These are phyloP conservation scores for Solanum medicagineum DNA, from an alignment of 257 asterid species.

Conservation along the genomic window DNA sequence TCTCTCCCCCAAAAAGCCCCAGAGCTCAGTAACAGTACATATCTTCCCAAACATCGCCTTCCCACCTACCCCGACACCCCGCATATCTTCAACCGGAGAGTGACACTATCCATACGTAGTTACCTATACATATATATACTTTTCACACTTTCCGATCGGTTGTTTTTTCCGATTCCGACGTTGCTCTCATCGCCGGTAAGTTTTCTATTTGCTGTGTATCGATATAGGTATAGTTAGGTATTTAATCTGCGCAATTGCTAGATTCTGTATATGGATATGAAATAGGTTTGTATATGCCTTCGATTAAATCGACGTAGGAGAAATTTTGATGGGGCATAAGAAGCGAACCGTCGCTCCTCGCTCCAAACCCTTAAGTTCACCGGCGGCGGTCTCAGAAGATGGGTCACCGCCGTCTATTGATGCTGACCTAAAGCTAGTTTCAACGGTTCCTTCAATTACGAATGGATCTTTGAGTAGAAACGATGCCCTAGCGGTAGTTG, in stretches of 20 bases:
- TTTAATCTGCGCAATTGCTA: neutral
- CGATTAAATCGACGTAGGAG: constrained; percentile 4
- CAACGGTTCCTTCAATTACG: neutral
- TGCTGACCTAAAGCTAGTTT: neutral
- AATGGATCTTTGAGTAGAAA: neutral
- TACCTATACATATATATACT: neutral
- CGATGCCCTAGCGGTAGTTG: neutral
- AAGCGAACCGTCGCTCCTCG: constrained; percentile 29
- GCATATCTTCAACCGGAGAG: neutral
- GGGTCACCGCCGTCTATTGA: neutral
- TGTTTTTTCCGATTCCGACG: neutral
- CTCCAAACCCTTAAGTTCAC: constrained; percentile 22
- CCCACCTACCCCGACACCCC: neutral
- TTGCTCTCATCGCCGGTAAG: neutral
- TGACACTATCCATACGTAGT: neutral
- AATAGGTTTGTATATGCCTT: constrained; percentile 8
- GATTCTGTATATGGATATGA: neutral
- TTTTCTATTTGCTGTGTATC: neutral
- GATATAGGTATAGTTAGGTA: neutral
- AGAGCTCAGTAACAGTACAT: neutral
- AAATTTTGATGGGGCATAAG: constrained; percentile 27
- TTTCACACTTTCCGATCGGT: neutral
- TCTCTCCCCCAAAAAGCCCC: neutral
- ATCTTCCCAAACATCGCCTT: neutral
- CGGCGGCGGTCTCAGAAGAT: constrained; percentile 3